These are phyloP conservation scores for Cyclocybe aegerita DNA, from an alignment of 768 basidiomycete species.

Conservation along the genomic window DNA sequence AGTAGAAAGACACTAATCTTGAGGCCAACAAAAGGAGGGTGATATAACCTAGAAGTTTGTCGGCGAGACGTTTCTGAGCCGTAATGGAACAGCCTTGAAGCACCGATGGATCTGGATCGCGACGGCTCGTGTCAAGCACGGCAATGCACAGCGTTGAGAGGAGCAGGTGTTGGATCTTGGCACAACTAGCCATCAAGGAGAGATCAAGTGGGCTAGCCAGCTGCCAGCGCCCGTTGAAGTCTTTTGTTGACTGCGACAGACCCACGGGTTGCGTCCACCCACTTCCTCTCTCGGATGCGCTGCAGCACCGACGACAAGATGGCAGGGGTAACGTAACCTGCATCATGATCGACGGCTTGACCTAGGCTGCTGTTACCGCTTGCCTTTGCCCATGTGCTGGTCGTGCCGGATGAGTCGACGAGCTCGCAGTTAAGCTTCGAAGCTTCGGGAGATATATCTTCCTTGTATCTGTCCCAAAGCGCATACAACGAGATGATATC, in stretches of 20 bases:
- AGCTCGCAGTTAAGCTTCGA: slow-evolving; percentile 19
- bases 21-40: too few species aligned
- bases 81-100: too few species aligned
- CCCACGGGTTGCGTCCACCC: slow-evolving; percentile 42
- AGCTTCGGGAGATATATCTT: slow-evolving; percentile 48
- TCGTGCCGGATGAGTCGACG: slow-evolving; percentile 25
- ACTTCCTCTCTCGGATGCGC: slow-evolving; percentile 65
- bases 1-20: too few species aligned
- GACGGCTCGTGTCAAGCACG: too few species aligned
- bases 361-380: neutral
- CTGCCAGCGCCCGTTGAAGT: slow-evolving; percentile 70
- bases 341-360: slow-evolving; percentile 18
- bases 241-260: slow-evolving; percentile 67
- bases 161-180: too few species aligned
- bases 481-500: slow-evolving; percentile 90
- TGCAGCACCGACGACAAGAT: slow-evolving; percentile 56
- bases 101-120: too few species aligned
- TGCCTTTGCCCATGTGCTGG: neutral
- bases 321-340: slow-evolving; percentile 51
- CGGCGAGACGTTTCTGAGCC: too few species aligned
- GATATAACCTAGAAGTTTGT: too few species aligned
- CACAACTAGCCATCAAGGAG: too few species aligned
- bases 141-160: too few species aligned
- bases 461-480: slow-evolving; percentile 83
- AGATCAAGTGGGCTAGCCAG: slow-evolving; percentile 31